phyloP scores from a whole-genome alignment of 495 filamentous ascomycete genomes.

The Jackrogersella multiformis region DNA sequence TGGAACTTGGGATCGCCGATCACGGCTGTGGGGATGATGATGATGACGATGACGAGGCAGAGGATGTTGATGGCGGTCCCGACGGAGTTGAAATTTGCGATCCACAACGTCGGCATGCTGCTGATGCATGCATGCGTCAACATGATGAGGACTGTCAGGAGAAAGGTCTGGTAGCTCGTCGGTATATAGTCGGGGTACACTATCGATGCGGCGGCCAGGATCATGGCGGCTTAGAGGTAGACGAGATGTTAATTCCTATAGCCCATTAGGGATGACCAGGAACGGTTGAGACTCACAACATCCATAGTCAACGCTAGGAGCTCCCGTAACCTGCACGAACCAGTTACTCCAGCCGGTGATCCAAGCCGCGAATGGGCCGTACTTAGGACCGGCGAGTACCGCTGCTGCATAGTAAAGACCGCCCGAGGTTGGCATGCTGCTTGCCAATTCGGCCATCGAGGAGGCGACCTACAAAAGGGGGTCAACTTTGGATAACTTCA shows the following conservation, averaged over 20 bases:
- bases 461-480: conserved; percentile 17
- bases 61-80: conserved; percentile 80
- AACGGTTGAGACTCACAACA: conserved; percentile 35
- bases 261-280: background rate
- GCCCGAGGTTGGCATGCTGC: conserved; percentile 62
- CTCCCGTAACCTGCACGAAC: conserved; percentile 74
- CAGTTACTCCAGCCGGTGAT: conserved; percentile 81
- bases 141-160: conserved; percentile 75
- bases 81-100: conserved; percentile 78
- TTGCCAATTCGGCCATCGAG: conserved; percentile 44
- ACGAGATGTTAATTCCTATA: conserved; percentile 51
- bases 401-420: conserved; percentile 83
- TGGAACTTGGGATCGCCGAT: conserved; percentile 68
- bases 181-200: conserved; percentile 71
- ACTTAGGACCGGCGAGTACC: conserved; percentile 79
- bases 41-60: conserved; percentile 71
- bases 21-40: conserved; percentile 73
- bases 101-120: conserved; percentile 77
- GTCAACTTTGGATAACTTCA: conserved; percentile 65
- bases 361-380: conserved; percentile 79
- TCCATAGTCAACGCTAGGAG: conserved; percentile 66
- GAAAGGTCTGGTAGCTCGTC: conserved; percentile 73
- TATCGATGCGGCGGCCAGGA: conserved; percentile 76
- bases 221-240: conserved; percentile 68
- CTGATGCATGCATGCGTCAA: conserved; percentile 75